Evolutionary conservation across 805 yeast genomes (phyloP).

Genomic region (Kluyveromyces lactis): DNA sequence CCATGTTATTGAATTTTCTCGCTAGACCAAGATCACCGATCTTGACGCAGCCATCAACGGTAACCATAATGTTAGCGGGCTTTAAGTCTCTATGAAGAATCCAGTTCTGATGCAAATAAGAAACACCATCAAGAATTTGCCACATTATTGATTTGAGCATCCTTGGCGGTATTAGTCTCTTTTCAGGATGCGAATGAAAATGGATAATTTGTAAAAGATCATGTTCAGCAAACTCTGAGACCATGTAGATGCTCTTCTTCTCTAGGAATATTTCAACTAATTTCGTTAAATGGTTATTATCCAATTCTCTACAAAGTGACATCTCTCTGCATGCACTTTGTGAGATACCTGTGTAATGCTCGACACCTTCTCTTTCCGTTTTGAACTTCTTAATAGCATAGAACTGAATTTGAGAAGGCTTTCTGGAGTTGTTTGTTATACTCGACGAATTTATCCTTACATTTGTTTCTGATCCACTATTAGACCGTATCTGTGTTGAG

Average conservation of each 20-base stretch:
- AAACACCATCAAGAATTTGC: conserved; percentile 89
- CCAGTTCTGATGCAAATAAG: conserved; percentile 93
- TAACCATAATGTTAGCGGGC: conserved; percentile 97
- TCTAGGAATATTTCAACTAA: conserved; percentile 80
- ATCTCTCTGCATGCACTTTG: conserved; percentile 95
- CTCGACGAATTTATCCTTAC: conserved; percentile 1
- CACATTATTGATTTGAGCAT: conserved; percentile 80
- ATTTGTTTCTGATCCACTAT: not conserved
- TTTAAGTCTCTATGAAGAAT: conserved; percentile 89
- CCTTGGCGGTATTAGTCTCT: conserved; percentile 65
- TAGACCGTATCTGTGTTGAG: conserved; percentile 1
- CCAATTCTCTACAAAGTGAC: conserved; percentile 85
- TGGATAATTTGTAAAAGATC: conserved; percentile 92
- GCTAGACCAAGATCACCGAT: conserved; percentile 95
- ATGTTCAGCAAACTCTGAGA: conserved; percentile 93
- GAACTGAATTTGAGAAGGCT: conserved; percentile 24
- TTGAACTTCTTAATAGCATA: conserved; percentile 94
- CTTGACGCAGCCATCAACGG: conserved; percentile 81
- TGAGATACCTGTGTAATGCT: conserved; percentile 90
- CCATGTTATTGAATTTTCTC: conserved; percentile 74
- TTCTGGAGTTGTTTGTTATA: conserved; percentile 2
- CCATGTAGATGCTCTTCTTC: conserved; percentile 85
- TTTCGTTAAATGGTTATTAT: conserved; percentile 70
- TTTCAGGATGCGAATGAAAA: conserved; percentile 84
- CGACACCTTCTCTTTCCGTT: conserved; percentile 81